Evolutionary conservation across 164 flowering plant species (phyloP), one percentile per base, ranked within the genome.

Genomic region (Saururus chinensis): DNA sequence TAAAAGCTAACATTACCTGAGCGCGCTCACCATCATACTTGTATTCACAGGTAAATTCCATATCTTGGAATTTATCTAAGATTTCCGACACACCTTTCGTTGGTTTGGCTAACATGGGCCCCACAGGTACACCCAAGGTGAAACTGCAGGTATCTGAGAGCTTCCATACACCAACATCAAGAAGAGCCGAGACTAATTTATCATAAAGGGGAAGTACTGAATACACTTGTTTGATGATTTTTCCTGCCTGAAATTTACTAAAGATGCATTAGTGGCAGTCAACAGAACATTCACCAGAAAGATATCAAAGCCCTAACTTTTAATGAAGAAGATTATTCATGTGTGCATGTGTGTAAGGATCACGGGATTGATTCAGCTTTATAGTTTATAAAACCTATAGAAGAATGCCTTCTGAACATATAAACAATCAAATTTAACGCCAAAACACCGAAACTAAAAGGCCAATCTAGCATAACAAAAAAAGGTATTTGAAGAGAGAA

Each of bases 21-120:
- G 99, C 99, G 64, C 99, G 93, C 68, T 95, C 99, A 53, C 99
- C 99, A 71, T 95, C 99, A 78, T 95, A 95, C 79, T 95, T 95
- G 78, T 95, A 95, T 73, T 95, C 99, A 76, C 99, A 95, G 42
- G 97, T 92, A 70, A 74, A 89, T 58, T 80, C 96, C 69, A 71
- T 83, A 67, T 81, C 85, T 75, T 95, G 99, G 66, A 95, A 95
- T 71, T 91, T 95, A 53, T 84, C 88, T 57, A 87, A 52, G 61
- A 95, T 95, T 72, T 91, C 99, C 40, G 88, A 78, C 35, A 95
- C 93, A 19, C 96, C 96, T 55, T 87, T 95, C 9, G 99, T 91
- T 53, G 96, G 93, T 67, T 95, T 95, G 60, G 99, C 97, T 41
- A 95, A 76, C 99, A 95, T 95, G 57, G 99, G 96, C 55, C 99